Conservation (phyloP, 2,329 filamentous ascomycete genomes). For the Chaetomiaceae sp. region DNA sequence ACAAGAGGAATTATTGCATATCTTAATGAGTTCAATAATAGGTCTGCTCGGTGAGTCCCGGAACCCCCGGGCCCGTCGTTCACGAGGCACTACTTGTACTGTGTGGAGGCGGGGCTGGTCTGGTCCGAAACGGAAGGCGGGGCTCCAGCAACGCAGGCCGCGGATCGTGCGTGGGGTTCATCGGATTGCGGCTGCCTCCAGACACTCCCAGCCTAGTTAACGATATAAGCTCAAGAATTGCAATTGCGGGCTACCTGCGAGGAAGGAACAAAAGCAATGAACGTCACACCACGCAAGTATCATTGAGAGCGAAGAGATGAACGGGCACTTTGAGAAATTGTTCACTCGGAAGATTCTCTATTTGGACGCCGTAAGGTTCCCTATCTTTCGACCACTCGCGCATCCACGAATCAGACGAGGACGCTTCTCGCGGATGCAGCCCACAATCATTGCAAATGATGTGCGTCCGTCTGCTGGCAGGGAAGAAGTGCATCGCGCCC, state of each 20-base stretch:
- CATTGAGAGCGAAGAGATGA: too few species aligned
- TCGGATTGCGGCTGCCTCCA: background rate
- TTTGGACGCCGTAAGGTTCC: too few species aligned
- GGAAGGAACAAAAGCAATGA: too few species aligned
- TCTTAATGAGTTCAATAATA: background rate
- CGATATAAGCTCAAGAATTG: too few species aligned
- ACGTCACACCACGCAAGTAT: too few species aligned
- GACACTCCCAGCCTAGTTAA: too few species aligned
- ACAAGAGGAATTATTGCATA: background rate
- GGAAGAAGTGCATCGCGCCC: background rate
- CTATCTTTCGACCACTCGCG: too few species aligned
- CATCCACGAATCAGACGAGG: background rate
- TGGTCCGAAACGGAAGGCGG: conserved; percentile 2
- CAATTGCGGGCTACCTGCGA: too few species aligned
- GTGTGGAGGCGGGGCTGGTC: background rate
- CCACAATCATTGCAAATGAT: background rate
- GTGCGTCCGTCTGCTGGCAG: background rate
- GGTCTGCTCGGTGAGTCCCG: background rate
- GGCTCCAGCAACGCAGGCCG: background rate
- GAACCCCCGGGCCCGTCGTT: background rate
- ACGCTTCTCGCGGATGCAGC: background rate
- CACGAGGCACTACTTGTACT: background rate
- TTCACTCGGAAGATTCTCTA: too few species aligned
- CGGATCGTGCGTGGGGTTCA: background rate
- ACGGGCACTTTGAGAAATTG: too few species aligned